Conservation (phyloP, 2,329 filamentous ascomycete species). For the Colletotrichum liriopes region DNA sequence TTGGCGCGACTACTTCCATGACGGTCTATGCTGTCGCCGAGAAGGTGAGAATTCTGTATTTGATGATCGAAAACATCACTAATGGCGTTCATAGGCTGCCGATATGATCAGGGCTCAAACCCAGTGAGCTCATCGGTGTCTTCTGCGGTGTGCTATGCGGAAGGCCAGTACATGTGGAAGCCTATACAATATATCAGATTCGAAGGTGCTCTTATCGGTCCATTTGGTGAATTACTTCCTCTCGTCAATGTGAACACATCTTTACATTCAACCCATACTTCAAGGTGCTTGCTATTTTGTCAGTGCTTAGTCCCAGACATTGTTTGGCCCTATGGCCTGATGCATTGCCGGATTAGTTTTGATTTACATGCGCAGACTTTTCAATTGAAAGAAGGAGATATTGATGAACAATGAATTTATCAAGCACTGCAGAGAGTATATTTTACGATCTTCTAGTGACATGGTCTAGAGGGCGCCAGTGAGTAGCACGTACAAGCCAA, state of each 20-base stretch:
- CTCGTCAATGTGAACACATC: background rate
- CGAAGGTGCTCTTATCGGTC: background rate
- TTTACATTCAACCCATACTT: background rate
- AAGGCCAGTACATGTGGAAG: background rate
- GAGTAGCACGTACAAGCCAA: background rate
- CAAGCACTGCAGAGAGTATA: background rate
- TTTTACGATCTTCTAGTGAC: background rate
- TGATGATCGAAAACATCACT: background rate
- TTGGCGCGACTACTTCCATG: conserved; percentile 45
- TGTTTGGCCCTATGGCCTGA: background rate
- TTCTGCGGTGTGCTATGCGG: background rate
- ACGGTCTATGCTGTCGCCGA: conserved; percentile 45
- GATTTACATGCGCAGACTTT: too few relatives aligned
- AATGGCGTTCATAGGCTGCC: conserved; percentile 31
- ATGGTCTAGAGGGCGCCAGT: background rate
- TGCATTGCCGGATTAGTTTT: too few relatives aligned
- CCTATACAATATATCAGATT: too few relatives aligned
- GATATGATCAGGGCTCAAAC: conserved; percentile 41
- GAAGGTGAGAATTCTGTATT: conserved; percentile 34
- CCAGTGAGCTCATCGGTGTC: conserved; percentile 1
- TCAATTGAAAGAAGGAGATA: fast-evolving
- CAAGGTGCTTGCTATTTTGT: background rate
- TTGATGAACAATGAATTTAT: too few relatives aligned
- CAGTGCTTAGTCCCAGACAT: background rate
- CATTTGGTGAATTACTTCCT: background rate